phyloP scores from a whole-genome alignment of 768 basidiomycete genomes.

The Suillus luteus region DNA sequence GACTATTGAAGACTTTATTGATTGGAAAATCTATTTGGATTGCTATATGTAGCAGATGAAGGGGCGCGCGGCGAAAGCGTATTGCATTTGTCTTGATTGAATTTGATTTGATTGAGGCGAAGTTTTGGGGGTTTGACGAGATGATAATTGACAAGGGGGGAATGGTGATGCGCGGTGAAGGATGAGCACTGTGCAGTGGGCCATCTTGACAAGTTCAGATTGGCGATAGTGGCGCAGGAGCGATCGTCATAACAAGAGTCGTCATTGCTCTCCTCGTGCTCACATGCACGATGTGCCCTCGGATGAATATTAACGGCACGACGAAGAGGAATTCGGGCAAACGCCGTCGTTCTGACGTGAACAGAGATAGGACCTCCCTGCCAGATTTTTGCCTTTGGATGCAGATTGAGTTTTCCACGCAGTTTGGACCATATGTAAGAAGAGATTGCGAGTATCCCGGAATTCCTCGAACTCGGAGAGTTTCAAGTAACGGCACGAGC shows the following conservation, averaged over 20 bases:
- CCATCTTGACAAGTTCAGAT: background rate
- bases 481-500: constrained; percentile 13
- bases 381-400: background rate
- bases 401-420: background rate
- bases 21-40: background rate
- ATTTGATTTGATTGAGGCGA: background rate
- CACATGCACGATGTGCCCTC: background rate
- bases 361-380: background rate
- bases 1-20: background rate
- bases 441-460: constrained; percentile 10
- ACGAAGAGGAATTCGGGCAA: background rate
- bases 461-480: constrained; percentile 28
- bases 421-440: background rate
- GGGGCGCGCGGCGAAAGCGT: background rate
- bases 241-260: background rate
- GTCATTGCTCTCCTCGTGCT: background rate
- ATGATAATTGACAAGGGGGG: too few species aligned
- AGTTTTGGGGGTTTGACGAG: background rate
- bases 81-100: background rate
- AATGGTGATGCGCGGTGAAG: background rate
- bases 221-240: background rate
- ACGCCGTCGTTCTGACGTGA: background rate
- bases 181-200: background rate
- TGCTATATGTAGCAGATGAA: background rate
- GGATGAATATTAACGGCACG: background rate